Conservation (phyloP, 257 asterid genomes). For the Pogostemon cablin region DNA sequence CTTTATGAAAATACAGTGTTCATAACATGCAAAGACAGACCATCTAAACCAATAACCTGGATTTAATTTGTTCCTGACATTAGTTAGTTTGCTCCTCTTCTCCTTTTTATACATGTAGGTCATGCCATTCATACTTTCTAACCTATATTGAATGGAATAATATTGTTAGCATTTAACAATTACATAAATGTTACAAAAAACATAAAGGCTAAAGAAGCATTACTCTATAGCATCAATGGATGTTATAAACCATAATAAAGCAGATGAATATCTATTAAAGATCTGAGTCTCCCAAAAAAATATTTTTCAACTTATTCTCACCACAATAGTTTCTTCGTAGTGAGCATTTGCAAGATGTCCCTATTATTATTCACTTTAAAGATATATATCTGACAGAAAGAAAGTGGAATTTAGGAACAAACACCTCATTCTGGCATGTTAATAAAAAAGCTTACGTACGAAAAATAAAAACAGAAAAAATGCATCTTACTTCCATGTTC, state of each 20-base stretch:
- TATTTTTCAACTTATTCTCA: conserved; percentile 32
- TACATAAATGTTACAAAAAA: conserved; percentile 1
- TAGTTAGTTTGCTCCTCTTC: not conserved
- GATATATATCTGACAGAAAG: conserved; percentile 74
- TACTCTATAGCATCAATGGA: conserved; percentile 16
- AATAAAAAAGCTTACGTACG: not conserved
- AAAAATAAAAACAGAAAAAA: conserved; percentile 27
- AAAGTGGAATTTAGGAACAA: conserved; percentile 30
- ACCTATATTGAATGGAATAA: not conserved
- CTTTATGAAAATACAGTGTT: conserved; percentile 9
- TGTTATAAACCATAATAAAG: not conserved
- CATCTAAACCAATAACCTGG: conserved; percentile 8
- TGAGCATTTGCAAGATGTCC: conserved; percentile 80
- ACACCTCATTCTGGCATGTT: conserved; percentile 10
- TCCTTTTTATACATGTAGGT: conserved; percentile 15
- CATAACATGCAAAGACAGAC: conserved; percentile 22
- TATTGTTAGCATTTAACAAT: conserved; percentile 13
- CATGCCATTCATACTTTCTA: conserved; percentile 12
- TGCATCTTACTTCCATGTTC: conserved; percentile 87
- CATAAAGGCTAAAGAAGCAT: conserved; percentile 15
- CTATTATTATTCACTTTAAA: conserved; percentile 95
- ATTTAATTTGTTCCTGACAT: not conserved
- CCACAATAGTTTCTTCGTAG: conserved; percentile 90
- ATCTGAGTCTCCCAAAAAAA: conserved; percentile 12
- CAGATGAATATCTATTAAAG: conserved; percentile 10